Percentiles rank a stretch among this genome's conserved stretches.
These are phyloP conservation scores for Termitomyces sp. DNA, from an alignment of 768 basidiomycete species.

Conservation along the genomic window DNA sequence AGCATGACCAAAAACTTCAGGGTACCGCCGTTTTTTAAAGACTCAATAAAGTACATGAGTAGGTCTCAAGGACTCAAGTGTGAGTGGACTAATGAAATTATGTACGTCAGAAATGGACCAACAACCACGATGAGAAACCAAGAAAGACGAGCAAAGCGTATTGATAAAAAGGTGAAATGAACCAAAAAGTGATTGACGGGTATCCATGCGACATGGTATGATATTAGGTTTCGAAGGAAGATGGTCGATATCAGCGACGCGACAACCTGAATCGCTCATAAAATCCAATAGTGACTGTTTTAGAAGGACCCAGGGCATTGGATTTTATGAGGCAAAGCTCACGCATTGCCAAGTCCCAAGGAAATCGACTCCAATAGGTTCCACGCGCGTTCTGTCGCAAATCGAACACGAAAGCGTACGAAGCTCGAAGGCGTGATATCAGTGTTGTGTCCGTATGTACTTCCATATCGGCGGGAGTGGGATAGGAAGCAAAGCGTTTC, in stretches of 20 bases:
- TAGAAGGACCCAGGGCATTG: slow-evolving; percentile 29
- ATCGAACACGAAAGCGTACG: slow-evolving; percentile 43
- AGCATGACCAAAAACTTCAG: not conserved
- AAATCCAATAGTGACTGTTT: slow-evolving; percentile 34
- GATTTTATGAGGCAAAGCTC: slow-evolving; percentile 48
- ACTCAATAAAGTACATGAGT: not conserved
- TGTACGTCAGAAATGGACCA: not conserved
- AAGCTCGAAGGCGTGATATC: slow-evolving; percentile 37
- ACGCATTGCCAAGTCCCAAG: slow-evolving; percentile 46
- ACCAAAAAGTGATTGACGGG: not conserved
- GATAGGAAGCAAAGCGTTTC: slow-evolving; percentile 29
- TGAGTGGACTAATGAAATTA: not conserved
- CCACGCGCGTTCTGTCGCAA: slow-evolving; percentile 8
- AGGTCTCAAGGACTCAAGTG: not conserved
- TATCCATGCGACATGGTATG: not conserved
- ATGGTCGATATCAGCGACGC: slow-evolving; percentile 4
- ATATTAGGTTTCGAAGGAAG: not conserved
- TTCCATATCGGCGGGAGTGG: slow-evolving; percentile 18
- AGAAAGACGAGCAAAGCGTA: not conserved
- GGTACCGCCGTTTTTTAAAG: not conserved
- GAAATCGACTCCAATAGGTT: slow-evolving; percentile 32
- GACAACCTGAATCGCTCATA: slow-evolving; percentile 33
- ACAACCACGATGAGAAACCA: not conserved
- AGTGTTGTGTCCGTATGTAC: slow-evolving; percentile 23
- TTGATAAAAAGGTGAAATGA: not conserved